Percentiles rank a stretch among this genome's conserved stretches.
phyloP scores from a whole-genome alignment of 2,329 filamentous ascomycete genomes.

The Aureobasidium sp. region DNA sequence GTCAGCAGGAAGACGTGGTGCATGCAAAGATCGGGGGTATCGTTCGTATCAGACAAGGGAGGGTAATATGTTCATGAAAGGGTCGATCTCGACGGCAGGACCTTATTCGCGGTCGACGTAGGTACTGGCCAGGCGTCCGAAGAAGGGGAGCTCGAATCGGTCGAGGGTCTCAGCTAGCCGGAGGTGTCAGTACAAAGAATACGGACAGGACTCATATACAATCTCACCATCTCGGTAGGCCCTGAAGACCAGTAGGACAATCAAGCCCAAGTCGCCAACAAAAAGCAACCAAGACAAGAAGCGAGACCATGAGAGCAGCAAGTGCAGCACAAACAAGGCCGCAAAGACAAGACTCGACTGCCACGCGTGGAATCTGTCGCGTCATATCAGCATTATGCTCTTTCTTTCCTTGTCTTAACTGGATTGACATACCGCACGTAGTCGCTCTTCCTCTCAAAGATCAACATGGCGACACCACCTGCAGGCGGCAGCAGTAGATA shows the following conservation, averaged over 20 bases:
- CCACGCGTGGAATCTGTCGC: slow-evolving; percentile 82
- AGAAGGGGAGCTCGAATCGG: slow-evolving; percentile 77
- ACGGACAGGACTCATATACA: neutral
- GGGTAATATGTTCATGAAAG: neutral
- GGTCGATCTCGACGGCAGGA: neutral
- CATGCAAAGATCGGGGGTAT: slow-evolving; percentile 2
- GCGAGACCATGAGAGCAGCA: slow-evolving; percentile 76
- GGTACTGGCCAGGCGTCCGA: slow-evolving; percentile 75
- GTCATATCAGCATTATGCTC: neutral
- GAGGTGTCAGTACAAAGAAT: neutral
- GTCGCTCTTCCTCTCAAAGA: slow-evolving; percentile 90
- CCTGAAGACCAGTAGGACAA: slow-evolving; percentile 65
- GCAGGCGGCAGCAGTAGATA: slow-evolving; percentile 80
- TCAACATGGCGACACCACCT: slow-evolving; percentile 72
- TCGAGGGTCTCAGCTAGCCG: slow-evolving; percentile 49
- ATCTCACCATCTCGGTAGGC: slow-evolving; percentile 74
- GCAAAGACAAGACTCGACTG: slow-evolving; percentile 42
- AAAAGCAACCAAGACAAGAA: slow-evolving; percentile 81
- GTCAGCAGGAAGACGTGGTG: neutral
- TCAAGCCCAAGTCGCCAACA: slow-evolving; percentile 63
- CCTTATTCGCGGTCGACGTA: slow-evolving; percentile 77
- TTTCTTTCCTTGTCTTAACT: no score
- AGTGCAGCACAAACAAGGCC: slow-evolving; percentile 60
- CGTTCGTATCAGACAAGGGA: neutral
- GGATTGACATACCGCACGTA: slow-evolving; percentile 65